Evolutionary conservation across 2,329 filamentous ascomycete species (phyloP), one percentile per base, ranked within the genome.

Genomic region (Byssothecium circinans): DNA sequence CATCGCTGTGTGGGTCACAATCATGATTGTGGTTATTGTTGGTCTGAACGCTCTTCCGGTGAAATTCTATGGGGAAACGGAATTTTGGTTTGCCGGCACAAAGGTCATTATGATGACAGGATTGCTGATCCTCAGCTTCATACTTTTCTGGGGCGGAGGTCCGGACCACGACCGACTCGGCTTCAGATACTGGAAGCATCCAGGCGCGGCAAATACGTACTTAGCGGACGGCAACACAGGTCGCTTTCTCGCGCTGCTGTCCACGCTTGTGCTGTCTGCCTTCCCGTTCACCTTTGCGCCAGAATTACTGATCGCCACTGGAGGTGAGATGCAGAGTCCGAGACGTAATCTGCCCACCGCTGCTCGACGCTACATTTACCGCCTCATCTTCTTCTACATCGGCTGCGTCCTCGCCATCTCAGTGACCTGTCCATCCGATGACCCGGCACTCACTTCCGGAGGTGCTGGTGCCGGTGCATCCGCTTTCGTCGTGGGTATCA

Each of bases 321-420:
- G 76, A 17, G 81, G 81, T 10, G 83, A 85, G 57, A 83, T 82
- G 74, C 71, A 79, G 52, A 77, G 70, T 10, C 82, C 79, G 1
- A 75, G 81, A n/a, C 74, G 76, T 34, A 84, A 83, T 53, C 72
- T 86, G 6, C 82, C 82, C 14, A 79, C 74, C 15, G 83, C 82
- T 1, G 80, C 79, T 0, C 75, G 78, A n/a, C 75, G 79, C 8
- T 83, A 81, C 64, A 82, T 85, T 66, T 83, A 78, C 62, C 82
- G 83, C 11, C 72, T 86, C n/a, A 69, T 84, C 12, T 74, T 84
- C 64, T 84, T 85, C 72, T 85, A 84, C 61, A 73, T 85, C 43
- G 67, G 79, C 5, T 76, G 74, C 2, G 78, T 82, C 1, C 68
- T 85, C 2, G 78, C 80, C n/a, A 84, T 85, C 42, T 79, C 81